These are phyloP conservation scores for Termitomyces sp. DNA, from an alignment of 768 basidiomycete species.

Conservation along the genomic window DNA sequence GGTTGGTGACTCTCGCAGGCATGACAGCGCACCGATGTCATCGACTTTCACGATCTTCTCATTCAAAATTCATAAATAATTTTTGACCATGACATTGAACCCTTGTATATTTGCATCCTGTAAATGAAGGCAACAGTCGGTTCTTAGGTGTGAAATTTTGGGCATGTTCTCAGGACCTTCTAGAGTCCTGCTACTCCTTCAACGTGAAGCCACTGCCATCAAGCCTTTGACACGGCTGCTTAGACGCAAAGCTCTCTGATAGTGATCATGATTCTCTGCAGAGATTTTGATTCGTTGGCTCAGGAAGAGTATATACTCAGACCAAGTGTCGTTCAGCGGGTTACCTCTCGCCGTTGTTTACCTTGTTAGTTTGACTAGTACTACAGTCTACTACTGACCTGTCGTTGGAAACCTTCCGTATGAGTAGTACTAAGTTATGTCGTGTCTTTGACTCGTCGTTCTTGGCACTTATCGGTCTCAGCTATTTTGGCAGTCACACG, in stretches of 20 bases:
- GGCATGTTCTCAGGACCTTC: not conserved
- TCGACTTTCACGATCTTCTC: not conserved
- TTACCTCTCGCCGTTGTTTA: too few relatives aligned
- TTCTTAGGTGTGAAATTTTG: conserved; percentile 2
- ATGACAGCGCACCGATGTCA: conserved; percentile 4
- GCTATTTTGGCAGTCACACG: not conserved
- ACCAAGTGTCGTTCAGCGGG: too few relatives aligned
- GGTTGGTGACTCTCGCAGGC: conserved; percentile 1
- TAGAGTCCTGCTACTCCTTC: not conserved
- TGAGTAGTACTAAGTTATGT: too few relatives aligned
- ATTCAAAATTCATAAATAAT: not conserved
- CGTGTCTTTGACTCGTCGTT: too few relatives aligned
- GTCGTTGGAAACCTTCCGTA: too few relatives aligned
- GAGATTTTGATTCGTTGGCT: not conserved
- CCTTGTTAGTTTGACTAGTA: too few relatives aligned
- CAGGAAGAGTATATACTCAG: too few relatives aligned
- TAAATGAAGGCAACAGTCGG: not conserved
- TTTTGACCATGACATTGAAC: not conserved
- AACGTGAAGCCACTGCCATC: not conserved
- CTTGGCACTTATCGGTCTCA: too few relatives aligned
- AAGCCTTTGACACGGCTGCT: too few relatives aligned
- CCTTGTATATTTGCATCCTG: not conserved
- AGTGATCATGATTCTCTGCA: not conserved
- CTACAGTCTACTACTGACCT: too few relatives aligned
- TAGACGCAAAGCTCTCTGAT: too few relatives aligned